phyloP scores from a whole-genome alignment of 345 rosid species.

The Zanthoxylum bungeanum region DNA sequence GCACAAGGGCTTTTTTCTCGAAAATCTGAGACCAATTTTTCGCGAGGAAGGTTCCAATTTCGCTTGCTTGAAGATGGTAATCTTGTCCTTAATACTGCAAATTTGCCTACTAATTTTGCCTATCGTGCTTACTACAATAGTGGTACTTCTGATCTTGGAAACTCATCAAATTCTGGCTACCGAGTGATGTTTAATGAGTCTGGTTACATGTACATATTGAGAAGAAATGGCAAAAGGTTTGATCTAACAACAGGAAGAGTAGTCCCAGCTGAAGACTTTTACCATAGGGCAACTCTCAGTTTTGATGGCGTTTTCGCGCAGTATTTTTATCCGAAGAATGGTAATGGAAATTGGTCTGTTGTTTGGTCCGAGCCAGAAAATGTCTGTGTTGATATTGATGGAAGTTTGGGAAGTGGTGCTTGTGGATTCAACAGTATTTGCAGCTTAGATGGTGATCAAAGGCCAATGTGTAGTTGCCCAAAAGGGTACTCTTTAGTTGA shows the following conservation, averaged over 20 bases:
- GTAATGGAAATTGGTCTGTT: slow-evolving; percentile 7
- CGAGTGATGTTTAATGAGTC: slow-evolving; percentile 12
- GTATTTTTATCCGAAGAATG: not conserved
- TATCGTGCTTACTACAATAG: not conserved
- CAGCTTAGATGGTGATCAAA: not conserved
- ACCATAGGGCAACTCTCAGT: slow-evolving; percentile 29
- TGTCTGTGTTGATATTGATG: not conserved
- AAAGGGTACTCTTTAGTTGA: not conserved
- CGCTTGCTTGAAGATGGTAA: slow-evolving; percentile 3
- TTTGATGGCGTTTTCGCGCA: slow-evolving; percentile 11
- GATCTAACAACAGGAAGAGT: not conserved
- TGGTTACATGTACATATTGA: slow-evolving; percentile 9
- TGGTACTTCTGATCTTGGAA: not conserved
- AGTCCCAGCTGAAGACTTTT: not conserved
- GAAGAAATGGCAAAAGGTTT: not conserved
- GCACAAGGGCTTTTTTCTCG: not conserved
- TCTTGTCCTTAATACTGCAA: slow-evolving; percentile 12
- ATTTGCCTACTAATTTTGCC: slow-evolving; percentile 4
- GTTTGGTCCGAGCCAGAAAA: slow-evolving; percentile 7
- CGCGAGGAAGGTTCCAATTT: slow-evolving; percentile 26
- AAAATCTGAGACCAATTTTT: slow-evolving; percentile 8
- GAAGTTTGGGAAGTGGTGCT: not conserved
- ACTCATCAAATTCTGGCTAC: not conserved
- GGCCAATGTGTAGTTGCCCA: slow-evolving; percentile 12
- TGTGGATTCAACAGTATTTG: slow-evolving; percentile 15